Evolutionary conservation across 1,284 basidiomycete species (phyloP).

Genomic region (Cystobasidiaceae sp.): DNA sequence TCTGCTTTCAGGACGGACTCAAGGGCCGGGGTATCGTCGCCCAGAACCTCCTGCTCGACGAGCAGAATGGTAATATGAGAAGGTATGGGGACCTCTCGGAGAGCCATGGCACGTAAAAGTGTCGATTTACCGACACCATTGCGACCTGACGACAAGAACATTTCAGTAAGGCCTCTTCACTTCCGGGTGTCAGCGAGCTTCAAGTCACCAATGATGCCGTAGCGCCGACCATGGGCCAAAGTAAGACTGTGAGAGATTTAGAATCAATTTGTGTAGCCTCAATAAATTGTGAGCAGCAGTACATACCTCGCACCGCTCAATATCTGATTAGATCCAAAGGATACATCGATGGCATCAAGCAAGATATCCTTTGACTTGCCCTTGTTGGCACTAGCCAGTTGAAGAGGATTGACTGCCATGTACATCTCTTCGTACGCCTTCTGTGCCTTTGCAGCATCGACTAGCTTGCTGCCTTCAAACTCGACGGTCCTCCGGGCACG

Average conservation of each 20-base stretch:
- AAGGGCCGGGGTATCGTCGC: conserved; percentile 86
- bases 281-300: no score
- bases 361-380: conserved; percentile 97
- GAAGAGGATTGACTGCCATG: conserved; percentile 97
- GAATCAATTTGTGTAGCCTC: no score
- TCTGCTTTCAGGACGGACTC: conserved; percentile 94
- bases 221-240: conserved; percentile 70
- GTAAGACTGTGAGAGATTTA: conserved; percentile 81
- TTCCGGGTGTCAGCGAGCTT: not conserved
- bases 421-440: conserved; percentile 79
- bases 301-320: conserved; percentile 60
- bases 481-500: conserved; percentile 65
- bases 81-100: conserved; percentile 75
- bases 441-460: conserved; percentile 88
- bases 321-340: conserved; percentile 88
- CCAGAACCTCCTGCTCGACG: conserved; percentile 95
- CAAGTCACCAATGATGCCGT: conserved; percentile 52
- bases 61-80: conserved; percentile 93
- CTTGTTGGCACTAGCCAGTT: conserved; percentile 69
- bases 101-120: conserved; percentile 87
- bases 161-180: not conserved
- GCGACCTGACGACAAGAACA: conserved; percentile 39
- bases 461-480: conserved; percentile 91
- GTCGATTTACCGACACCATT: conserved; percentile 96
- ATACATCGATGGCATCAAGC: conserved; percentile 90